Evolutionary conservation across 169 alveolate genomes (phyloP).

Genomic region (Plasmodium reichenowi): DNA sequence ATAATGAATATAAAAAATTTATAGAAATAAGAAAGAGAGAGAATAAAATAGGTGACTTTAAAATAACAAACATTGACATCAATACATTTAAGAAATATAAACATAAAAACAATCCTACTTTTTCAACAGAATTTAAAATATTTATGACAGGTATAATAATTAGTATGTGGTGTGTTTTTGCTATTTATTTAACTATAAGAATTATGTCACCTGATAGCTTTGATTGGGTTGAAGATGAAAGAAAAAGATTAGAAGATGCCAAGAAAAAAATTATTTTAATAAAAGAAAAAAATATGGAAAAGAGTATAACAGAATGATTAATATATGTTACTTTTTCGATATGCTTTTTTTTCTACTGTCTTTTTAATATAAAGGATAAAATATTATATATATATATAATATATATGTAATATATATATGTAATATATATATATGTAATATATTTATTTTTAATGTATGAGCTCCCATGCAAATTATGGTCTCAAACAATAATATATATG

Average conservation of each 20-base stretch:
- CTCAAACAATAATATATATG: too few relatives aligned
- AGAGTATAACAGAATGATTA: not conserved
- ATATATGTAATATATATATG: too few relatives aligned
- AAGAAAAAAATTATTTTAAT: conserved; percentile 76
- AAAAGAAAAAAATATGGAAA: conserved; percentile 30
- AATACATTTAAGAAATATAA: conserved; percentile 65
- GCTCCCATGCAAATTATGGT: too few relatives aligned
- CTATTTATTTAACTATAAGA: conserved; percentile 79
- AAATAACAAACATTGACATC: conserved; percentile 61
- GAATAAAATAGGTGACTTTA: conserved; percentile 24
- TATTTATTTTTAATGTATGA: too few relatives aligned
- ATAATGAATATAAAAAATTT: conserved; percentile 40
- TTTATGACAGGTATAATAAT: conserved; percentile 79
- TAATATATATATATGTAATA: too few relatives aligned
- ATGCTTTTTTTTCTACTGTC: too few relatives aligned
- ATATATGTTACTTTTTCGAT: too few relatives aligned
- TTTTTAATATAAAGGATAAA: too few relatives aligned
- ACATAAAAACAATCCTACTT: conserved; percentile 56
- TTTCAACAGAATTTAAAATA: conserved; percentile 71
- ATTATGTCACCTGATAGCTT: conserved; percentile 85
- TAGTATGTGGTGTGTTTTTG: conserved; percentile 83
- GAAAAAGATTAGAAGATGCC: conserved; percentile 85
- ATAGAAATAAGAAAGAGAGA: conserved; percentile 38
- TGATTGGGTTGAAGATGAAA: conserved; percentile 87
- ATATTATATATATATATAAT: too few relatives aligned